Base-by-base conservation (phyloP, 2,329 filamentous ascomycete genomes). In the Colletotrichum melonis region DNA sequence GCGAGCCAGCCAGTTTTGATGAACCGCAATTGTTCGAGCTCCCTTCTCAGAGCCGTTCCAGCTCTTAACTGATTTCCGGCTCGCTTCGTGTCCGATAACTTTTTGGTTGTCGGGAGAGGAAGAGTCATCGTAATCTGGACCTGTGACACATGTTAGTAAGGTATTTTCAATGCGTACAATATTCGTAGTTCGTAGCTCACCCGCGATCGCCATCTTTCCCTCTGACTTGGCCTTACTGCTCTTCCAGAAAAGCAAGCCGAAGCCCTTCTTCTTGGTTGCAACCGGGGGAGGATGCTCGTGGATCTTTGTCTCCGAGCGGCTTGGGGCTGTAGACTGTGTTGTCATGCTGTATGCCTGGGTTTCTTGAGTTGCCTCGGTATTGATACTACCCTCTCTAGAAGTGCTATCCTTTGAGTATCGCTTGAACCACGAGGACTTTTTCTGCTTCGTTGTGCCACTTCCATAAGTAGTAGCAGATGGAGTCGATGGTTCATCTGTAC, bases 1-100 rank as follows among this genome's bases (percentile, higher is more conserved):
- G 19, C 94, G 93, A 35, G 94, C 93, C 66, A 98, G 89, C 95
- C 96, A 98, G 77, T 93, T 97, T 79, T 95, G 92, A 79, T 91
- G 92, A 35, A 91, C 88, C 74, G 91, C 91, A 78, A 89, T 93
- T 82, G 88, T 88, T 69, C 88, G 88, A 74, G 75, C 78, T 80
- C 82, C 81, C 72, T 80, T 81, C 35, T 82, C 80, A 38, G 81
- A 82, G 32, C 82, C 82, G 24, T 80, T 78, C 74, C 83, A 79
- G 54, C 76, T 79, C 63, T 77, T 74, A 32, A 78, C 76, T 56
- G 75, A 59, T 56, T 73, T 74, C 52, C 74, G 70, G 38, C 66
- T 72, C 73, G 76, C 32, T 30, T 49, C 74, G 24, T 59, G 32
- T n/a, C 70, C 77, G 57, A 76, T 77, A 38, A 75, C 67, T 24